These are phyloP conservation scores for Orbilia ellipsospora DNA, from an alignment of 2,329 filamentous ascomycete genomes.

Conservation along the genomic window DNA sequence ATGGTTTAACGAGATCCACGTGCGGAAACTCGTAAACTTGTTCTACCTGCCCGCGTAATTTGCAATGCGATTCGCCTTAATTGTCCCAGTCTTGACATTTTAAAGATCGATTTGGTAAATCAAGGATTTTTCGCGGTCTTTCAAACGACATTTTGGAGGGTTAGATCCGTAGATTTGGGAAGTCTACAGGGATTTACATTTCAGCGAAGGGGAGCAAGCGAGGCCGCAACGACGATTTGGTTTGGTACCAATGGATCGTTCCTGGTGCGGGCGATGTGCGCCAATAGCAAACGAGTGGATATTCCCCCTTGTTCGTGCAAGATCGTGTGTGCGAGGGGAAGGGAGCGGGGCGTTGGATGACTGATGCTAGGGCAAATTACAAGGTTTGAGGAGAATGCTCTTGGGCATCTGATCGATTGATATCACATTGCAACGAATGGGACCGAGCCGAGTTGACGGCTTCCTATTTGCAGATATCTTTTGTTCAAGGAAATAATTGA, in stretches of 20 bases:
- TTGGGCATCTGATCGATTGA: background rate
- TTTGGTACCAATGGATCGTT: too few relatives aligned
- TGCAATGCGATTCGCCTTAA: background rate
- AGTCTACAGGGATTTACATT: conserved; percentile 47
- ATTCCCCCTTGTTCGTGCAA: too few relatives aligned
- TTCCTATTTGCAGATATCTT: background rate
- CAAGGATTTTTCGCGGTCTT: too few relatives aligned
- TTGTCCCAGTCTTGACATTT: background rate
- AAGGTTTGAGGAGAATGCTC: too few relatives aligned
- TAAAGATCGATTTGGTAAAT: conserved; percentile 2
- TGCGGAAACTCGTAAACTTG: background rate
- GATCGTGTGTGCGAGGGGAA: too few relatives aligned
- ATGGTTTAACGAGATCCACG: conserved; percentile 3
- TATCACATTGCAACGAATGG: background rate
- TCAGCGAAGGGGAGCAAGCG: background rate
- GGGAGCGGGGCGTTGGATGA: too few relatives aligned
- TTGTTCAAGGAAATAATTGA: conserved; percentile 35
- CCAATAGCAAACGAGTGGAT: too few relatives aligned
- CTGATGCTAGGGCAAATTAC: too few relatives aligned
- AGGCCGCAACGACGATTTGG: background rate
- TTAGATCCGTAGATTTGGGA: conserved; percentile 23
- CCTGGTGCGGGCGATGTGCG: too few relatives aligned
- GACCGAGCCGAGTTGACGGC: background rate
- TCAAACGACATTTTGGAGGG: background rate
- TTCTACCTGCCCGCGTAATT: too few relatives aligned